Conservation (phyloP, 164 flowering plant species). For the Paratinospora sagittata region DNA sequence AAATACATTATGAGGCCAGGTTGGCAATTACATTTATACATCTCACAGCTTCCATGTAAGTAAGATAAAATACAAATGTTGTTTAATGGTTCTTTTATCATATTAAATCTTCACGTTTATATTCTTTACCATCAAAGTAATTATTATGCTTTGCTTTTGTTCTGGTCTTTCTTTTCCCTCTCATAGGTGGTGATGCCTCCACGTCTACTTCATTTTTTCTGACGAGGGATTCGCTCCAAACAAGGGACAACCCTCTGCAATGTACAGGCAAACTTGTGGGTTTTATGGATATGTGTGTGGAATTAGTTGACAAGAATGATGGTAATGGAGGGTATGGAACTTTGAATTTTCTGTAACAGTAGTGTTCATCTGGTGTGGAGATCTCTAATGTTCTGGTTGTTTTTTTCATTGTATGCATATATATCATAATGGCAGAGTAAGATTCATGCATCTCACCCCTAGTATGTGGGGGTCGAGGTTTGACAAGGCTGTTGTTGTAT, state of each 20-base stretch:
- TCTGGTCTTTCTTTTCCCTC: constrained; percentile 2
- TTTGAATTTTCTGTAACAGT: background rate
- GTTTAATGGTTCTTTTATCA: background rate
- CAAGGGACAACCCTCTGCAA: constrained; percentile 16
- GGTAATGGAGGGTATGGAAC: constrained; percentile 25
- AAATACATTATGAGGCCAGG: constrained; percentile 54
- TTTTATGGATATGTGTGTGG: constrained; percentile 15
- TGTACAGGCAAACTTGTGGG: constrained; percentile 1
- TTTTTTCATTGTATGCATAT: background rate
- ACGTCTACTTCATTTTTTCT: constrained; percentile 19
- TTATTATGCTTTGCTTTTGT: background rate
- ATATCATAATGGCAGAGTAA: no score
- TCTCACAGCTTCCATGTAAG: constrained; percentile 92
- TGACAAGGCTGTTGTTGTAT: no score
- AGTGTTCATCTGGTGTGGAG: background rate
- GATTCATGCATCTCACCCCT: no score
- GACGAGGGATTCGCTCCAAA: constrained; percentile 15
- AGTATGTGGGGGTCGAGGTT: no score
- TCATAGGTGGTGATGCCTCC: constrained; percentile 77
- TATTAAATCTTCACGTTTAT: background rate
- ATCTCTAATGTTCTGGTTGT: background rate
- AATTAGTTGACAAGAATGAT: constrained; percentile 18
- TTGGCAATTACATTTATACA: constrained; percentile 74
- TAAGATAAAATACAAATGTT: background rate
- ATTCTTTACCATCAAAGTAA: background rate